Conservation (phyloP, 768 basidiomycete species). For the Mycena alexandri region DNA sequence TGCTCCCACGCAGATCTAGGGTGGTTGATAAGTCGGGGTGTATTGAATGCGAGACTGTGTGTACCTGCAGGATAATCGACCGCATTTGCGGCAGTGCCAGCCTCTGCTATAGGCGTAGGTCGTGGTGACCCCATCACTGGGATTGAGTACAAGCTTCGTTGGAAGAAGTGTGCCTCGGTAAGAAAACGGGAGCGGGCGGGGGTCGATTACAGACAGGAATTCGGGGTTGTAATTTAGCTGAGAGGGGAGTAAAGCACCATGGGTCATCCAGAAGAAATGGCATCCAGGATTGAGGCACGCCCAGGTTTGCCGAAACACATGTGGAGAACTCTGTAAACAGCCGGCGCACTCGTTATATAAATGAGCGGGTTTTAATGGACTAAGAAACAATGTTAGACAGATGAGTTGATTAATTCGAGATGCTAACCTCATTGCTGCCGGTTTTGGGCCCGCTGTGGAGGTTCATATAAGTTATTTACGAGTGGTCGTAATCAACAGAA, state of each 20-base stretch:
- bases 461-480: neutral
- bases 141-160: conserved; percentile 43
- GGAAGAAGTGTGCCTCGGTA: conserved; percentile 56
- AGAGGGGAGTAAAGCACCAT: conserved; percentile 44
- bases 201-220: conserved; percentile 59
- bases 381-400: conserved; percentile 14
- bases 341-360: conserved; percentile 51
- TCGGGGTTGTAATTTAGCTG: conserved; percentile 60
- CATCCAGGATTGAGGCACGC: conserved; percentile 75
- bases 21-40: neutral
- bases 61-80: conserved; percentile 81
- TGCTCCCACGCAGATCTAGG: conserved; percentile 78
- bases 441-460: neutral
- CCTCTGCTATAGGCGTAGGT: conserved; percentile 72
- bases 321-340: conserved; percentile 62
- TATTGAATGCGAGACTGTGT: conserved; percentile 32
- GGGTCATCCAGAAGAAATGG: conserved; percentile 63
- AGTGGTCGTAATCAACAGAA: too few species aligned
- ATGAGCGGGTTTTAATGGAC: conserved; percentile 36
- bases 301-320: conserved; percentile 71
- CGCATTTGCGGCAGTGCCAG: conserved; percentile 77
- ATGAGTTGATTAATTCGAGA: neutral
- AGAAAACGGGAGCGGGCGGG: conserved; percentile 46
- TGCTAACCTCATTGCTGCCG: neutral
- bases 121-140: conserved; percentile 58